Percentiles rank a stretch among this genome's conserved stretches.
Conservation (phyloP, 2,329 filamentous ascomycete genomes). For the Phialophora chinensis region DNA sequence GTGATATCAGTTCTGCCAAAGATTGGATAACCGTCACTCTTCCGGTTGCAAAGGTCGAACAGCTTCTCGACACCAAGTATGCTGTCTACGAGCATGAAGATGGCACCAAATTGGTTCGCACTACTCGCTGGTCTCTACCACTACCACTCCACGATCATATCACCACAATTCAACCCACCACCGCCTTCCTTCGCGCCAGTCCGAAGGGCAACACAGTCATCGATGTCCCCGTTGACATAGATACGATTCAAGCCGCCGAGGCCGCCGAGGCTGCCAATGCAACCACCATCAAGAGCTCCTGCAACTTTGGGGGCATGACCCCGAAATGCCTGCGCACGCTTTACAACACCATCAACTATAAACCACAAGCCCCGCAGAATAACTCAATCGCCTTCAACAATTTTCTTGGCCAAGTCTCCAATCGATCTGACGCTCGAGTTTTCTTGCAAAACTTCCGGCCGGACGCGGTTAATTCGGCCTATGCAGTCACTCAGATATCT, state of each 20-base stretch:
- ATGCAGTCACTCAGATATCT: conserved; percentile 45
- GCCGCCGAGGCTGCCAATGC: conserved; percentile 29
- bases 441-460: conserved; percentile 49
- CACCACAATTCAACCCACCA: conserved; percentile 66
- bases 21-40: conserved; percentile 64
- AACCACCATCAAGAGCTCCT: conserved; percentile 48
- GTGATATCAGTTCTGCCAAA: conserved; percentile 59
- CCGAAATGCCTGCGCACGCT: conserved; percentile 61
- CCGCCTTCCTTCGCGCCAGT: conserved; percentile 60
- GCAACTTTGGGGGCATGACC: conserved; percentile 60
- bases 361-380: conserved; percentile 49
- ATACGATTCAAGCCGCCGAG: conserved; percentile 20
- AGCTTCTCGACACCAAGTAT: conserved; percentile 60
- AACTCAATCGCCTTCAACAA: conserved; percentile 56
- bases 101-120: conserved; percentile 59
- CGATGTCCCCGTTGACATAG: conserved; percentile 43
- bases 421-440: conserved; percentile 51
- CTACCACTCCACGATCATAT: conserved; percentile 63
- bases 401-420: conserved; percentile 56
- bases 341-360: conserved; percentile 62
- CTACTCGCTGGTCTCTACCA: conserved; percentile 65
- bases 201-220: conserved; percentile 34
- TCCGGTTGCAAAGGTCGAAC: conserved; percentile 59
- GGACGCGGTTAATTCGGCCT: conserved; percentile 44
- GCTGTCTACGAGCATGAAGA: conserved; percentile 61